phyloP scores from a whole-genome alignment of 2,329 filamentous ascomycete genomes.

The Calonectria montana region DNA sequence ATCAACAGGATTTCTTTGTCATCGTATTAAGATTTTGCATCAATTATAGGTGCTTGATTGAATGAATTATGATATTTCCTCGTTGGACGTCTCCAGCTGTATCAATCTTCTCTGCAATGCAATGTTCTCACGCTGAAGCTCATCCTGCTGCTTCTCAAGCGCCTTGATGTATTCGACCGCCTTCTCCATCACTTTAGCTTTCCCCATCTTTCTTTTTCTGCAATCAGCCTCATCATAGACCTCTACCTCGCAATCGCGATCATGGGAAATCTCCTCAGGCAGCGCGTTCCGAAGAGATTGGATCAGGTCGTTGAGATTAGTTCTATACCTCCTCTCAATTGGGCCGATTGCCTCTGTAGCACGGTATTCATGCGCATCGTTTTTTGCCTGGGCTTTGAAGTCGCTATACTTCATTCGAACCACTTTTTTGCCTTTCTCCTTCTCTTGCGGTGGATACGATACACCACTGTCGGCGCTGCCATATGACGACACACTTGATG shows the following conservation, averaged over 20 bases:
- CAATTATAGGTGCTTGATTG: not conserved
- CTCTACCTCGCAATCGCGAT: not conserved
- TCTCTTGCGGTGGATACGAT: not conserved
- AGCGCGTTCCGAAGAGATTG: not conserved
- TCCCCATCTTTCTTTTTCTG: not conserved
- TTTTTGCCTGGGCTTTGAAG: not conserved
- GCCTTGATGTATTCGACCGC: not conserved
- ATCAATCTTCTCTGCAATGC: not conserved
- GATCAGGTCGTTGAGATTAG: not conserved
- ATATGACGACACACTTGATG: not conserved
- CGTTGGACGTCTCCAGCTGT: not conserved
- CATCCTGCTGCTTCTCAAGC: not conserved
- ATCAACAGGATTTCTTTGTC: no score
- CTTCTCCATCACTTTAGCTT: not conserved
- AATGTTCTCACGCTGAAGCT: not conserved
- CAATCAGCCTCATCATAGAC: not conserved
- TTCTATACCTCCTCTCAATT: not conserved
- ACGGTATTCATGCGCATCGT: not conserved
- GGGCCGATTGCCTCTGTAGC: no score
- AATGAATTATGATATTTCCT: not conserved
- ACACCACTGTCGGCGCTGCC: not conserved
- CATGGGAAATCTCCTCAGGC: no score
- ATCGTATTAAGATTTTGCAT: no score
- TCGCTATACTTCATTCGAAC: not conserved
- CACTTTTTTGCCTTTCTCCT: not conserved